These are phyloP conservation scores for Trypanosoma vivax DNA, from an alignment of 208 protist species.

Conservation along the genomic window DNA sequence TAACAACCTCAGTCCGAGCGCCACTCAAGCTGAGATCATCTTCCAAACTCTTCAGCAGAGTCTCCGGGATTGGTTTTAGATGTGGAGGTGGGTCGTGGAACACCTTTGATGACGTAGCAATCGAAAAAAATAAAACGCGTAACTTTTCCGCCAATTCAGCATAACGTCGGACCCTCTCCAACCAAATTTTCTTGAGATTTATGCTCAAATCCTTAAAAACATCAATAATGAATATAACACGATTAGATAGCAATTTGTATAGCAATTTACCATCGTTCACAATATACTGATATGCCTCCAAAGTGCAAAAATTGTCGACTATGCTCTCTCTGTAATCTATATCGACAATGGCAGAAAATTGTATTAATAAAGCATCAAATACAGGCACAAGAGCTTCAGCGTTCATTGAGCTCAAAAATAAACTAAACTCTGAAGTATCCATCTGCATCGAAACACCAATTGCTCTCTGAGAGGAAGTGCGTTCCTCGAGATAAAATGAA, in stretches of 20 bases:
- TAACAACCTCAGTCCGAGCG: slow-evolving; percentile 21
- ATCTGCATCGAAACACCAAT: slow-evolving; percentile 33
- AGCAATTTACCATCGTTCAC: slow-evolving; percentile 55
- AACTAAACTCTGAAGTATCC: slow-evolving; percentile 45
- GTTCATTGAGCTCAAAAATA: slow-evolving; percentile 39
- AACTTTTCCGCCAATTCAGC: slow-evolving; percentile 22
- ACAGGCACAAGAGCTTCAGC: slow-evolving; percentile 23
- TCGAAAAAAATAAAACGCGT: slow-evolving; percentile 42
- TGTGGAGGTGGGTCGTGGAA: slow-evolving; percentile 45
- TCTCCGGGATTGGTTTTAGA: slow-evolving; percentile 43
- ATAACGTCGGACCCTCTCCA: slow-evolving; percentile 32
- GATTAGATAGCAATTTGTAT: slow-evolving; percentile 56
- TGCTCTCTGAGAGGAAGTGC: slow-evolving; percentile 25
- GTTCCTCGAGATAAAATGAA: slow-evolving; percentile 48
- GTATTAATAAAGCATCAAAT: slow-evolving; percentile 32
- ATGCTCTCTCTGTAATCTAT: slow-evolving; percentile 47
- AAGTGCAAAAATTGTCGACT: slow-evolving; percentile 72
- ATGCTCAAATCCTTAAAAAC: slow-evolving; percentile 49
- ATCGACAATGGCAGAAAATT: slow-evolving; percentile 26
- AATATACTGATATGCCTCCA: slow-evolving; percentile 59
- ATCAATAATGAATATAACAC: slow-evolving; percentile 53
- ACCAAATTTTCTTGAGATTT: slow-evolving; percentile 38
- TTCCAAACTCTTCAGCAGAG: slow-evolving; percentile 34
- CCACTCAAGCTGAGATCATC: slow-evolving; percentile 29
- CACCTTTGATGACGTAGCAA: slow-evolving; percentile 36